Conservation (phyloP, 2,329 filamentous ascomycete genomes). For the Colletotrichum tamarilloi region DNA sequence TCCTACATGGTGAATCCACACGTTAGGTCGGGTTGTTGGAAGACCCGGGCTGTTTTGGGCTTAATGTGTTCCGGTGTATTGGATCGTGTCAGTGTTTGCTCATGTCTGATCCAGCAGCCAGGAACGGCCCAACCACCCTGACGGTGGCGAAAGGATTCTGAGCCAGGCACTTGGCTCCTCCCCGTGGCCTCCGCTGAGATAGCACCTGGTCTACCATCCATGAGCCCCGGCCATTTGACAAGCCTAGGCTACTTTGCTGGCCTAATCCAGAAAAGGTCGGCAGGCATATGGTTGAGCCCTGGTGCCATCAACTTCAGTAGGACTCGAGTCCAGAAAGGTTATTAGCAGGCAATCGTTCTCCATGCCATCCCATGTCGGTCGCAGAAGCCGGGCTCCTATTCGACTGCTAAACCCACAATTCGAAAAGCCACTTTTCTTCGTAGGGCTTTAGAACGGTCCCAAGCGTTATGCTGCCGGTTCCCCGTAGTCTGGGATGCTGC, state of each 20-base stretch:
- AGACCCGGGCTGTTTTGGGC: constrained; percentile 29
- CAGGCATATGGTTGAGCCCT: constrained; percentile 27
- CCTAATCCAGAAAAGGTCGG: constrained; percentile 24
- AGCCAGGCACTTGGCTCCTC: constrained; percentile 36
- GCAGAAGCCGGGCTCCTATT: constrained; percentile 26
- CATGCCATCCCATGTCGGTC: constrained; percentile 33
- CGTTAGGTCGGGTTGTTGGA: constrained; percentile 15
- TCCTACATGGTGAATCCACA: constrained; percentile 6
- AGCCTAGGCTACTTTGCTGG: constrained; percentile 20
- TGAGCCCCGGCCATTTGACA: constrained; percentile 25
- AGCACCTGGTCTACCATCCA: constrained; percentile 24
- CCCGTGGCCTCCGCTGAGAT: constrained; percentile 26
- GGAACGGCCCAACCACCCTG: constrained; percentile 34
- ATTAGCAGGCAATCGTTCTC: constrained; percentile 34
- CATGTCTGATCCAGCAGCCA: constrained; percentile 26
- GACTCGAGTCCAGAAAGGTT: constrained; percentile 28
- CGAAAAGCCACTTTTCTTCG: constrained; percentile 26
- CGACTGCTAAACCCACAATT: constrained; percentile 16
- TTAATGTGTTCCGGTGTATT: constrained; percentile 34
- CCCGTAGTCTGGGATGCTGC: constrained; percentile 25
- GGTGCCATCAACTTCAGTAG: constrained; percentile 17
- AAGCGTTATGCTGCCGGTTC: constrained; percentile 33
- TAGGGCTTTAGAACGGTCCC: constrained; percentile 30
- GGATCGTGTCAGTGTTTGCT: constrained; percentile 32
- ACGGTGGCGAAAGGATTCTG: constrained; percentile 33